Percentiles rank a stretch among this genome's conserved stretches.
Evolutionary conservation across 331 rosid species (phyloP).

Genomic region (Acacia concinna): DNA sequence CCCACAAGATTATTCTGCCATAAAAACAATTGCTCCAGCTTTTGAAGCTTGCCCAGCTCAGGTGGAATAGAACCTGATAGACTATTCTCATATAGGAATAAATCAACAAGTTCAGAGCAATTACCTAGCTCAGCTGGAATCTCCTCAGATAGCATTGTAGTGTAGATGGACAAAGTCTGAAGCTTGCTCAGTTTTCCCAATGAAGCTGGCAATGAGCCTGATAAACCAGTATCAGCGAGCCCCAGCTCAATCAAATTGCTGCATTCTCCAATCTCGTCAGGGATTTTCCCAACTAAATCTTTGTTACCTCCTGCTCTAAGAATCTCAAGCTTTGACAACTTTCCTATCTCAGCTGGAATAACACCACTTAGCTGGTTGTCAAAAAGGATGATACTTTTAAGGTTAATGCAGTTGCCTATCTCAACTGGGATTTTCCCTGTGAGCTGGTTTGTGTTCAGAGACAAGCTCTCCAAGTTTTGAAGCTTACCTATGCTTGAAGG

Average conservation of each 20-base stretch:
- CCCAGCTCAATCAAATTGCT: conserved; percentile 79
- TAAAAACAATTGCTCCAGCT: conserved; percentile 67
- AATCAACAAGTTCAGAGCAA: conserved; percentile 80
- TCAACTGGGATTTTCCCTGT: conserved; percentile 71
- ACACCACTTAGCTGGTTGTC: conserved; percentile 65
- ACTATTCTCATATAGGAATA: conserved; percentile 82
- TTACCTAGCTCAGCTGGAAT: conserved; percentile 83
- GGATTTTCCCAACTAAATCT: conserved; percentile 68
- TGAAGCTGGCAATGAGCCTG: conserved; percentile 77
- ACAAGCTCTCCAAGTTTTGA: conserved; percentile 52
- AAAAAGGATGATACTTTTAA: conserved; percentile 52
- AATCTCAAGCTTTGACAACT: conserved; percentile 53
- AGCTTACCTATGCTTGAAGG: conserved; percentile 64
- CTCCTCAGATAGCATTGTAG: conserved; percentile 89
- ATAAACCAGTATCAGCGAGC: conserved; percentile 72
- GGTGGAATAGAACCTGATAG: conserved; percentile 79
- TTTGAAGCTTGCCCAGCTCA: conserved; percentile 75
- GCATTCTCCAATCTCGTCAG: conserved; percentile 74
- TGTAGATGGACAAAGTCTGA: conserved; percentile 75
- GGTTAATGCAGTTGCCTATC: conserved; percentile 50
- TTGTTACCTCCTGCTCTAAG: conserved; percentile 84
- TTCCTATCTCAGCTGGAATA: conserved; percentile 56
- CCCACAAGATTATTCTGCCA: conserved; percentile 90
- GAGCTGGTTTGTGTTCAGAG: conserved; percentile 71
- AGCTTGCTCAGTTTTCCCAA: conserved; percentile 66